Base-by-base conservation (phyloP, 331 rosid genomes). In the Saraca asoca region DNA sequence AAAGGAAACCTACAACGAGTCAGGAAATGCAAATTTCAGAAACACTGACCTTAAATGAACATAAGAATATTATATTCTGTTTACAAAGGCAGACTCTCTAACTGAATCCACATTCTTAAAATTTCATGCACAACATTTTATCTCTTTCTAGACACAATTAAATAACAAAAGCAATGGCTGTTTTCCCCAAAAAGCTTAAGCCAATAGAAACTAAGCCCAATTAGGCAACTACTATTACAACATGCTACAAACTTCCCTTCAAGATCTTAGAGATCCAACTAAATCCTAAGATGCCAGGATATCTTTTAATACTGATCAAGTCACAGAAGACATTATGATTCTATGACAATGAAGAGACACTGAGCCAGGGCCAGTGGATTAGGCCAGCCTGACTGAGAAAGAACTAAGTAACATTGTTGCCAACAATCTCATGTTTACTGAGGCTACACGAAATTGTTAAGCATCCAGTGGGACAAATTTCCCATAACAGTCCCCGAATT, bases 1-100 rank as follows among this genome's bases (percentile, higher is more conserved):
- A 88, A 86, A 88, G 9, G 90, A 90, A 46, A 75, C 96, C 98
- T 93, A 82, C 49, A 51, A 60, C 24, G 52, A 60, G 64, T 54
- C 10, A 59, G 71, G 8, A 72, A 73, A 76, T 52, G 53, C 16
- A 14, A 39, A 58, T 24, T 33, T 71, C 50, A 62, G 66, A 69
- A 76, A 50, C 31, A 14, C 34, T 55, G 63, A 50, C 35, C 53
- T 7, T 33, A 9, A 66, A 11, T 16, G 35, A 51, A 58, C 24
- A 54, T 38, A 18, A 79, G 51, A 34, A 70, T 15, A 9, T 45
- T 55, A 34, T 45, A 15, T 41, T 12, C 38, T 53, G 17, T 54
- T 71, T 8, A 29, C 52, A 74, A 61, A 69, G 46, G 62, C 51
- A 66, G 17, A 51, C 38, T 37, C 62, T 50, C 62, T 12, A 71